A percentile compares a stretch with the other conserved stretches of the same genome.
These are phyloP conservation scores for Podaxis mareebaensis DNA, from an alignment of 768 basidiomycete species.

Conservation along the genomic window DNA sequence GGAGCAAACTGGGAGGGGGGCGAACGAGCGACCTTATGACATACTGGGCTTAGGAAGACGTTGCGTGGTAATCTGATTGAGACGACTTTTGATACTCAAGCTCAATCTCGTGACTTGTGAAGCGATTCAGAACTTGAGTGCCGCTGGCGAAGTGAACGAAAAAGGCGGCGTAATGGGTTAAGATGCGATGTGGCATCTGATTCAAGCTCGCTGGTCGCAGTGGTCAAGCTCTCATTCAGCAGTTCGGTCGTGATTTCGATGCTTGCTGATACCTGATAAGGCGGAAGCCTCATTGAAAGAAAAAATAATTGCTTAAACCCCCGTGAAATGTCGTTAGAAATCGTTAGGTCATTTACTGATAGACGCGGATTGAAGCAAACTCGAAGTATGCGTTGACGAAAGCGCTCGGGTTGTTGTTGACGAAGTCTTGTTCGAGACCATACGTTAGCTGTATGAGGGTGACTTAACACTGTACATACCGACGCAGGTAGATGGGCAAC, in stretches of 20 bases:
- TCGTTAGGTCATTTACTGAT: constrained; percentile 19
- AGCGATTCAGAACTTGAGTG: neutral
- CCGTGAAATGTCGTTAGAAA: neutral
- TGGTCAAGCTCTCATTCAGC: neutral
- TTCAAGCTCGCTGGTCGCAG: neutral
- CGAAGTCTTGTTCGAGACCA: constrained; percentile 43
- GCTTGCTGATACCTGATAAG: neutral
- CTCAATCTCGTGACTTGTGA: neutral
- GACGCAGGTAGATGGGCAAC: constrained; percentile 58
- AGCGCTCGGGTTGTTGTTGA: constrained; percentile 60
- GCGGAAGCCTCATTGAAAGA: neutral
- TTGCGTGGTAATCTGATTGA: neutral
- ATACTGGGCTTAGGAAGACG: neutral
- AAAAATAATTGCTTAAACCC: neutral
- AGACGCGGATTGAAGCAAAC: constrained; percentile 53
- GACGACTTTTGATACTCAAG: neutral
- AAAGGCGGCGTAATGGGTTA: neutral
- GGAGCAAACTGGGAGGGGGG: neutral
- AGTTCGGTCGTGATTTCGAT: neutral
- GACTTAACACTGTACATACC: constrained; percentile 38
- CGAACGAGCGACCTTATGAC: neutral
- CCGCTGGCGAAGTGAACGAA: neutral
- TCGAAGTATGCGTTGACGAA: constrained; percentile 73
- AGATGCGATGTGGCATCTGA: neutral
- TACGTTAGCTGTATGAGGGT: neutral